phyloP scores from a whole-genome alignment of 441 rosid genomes.

The Erysimum pusillum region DNA sequence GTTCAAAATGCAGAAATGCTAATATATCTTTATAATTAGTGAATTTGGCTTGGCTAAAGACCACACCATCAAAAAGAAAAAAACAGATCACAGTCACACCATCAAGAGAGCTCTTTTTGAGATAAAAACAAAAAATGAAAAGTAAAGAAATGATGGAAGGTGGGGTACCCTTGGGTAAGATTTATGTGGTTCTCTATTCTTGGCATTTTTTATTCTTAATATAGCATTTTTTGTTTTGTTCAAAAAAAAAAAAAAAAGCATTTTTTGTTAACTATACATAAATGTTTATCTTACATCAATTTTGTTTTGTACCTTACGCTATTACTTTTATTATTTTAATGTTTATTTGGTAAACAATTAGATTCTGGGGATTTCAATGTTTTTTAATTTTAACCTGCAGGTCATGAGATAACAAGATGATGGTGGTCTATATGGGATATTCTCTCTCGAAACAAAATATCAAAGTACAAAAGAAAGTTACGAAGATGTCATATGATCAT shows the following conservation, averaged over 20 bases:
- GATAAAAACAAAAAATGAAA: constrained; percentile 19
- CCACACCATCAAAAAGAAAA: background rate
- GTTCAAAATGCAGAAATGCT: constrained; percentile 1
- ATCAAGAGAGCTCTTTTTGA: constrained; percentile 28
- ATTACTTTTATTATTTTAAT: background rate
- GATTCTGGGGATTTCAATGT: background rate
- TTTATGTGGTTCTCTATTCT: constrained; percentile 41
- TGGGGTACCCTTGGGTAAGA: constrained; percentile 26
- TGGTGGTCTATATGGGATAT: background rate
- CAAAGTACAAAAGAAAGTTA: background rate
- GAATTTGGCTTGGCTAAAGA: constrained; percentile 17
- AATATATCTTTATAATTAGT: constrained; percentile 2
- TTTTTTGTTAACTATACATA: background rate
- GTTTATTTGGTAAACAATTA: too few relatives aligned
- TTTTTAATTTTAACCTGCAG: background rate
- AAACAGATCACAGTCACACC: background rate
- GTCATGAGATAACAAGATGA: constrained; percentile 1
- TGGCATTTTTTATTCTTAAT: background rate
- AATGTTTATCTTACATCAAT: background rate
- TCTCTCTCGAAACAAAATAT: background rate
- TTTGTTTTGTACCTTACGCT: constrained; percentile 2
- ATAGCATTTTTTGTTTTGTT: too few relatives aligned
- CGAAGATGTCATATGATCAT: constrained; percentile 9
- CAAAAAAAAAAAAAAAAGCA: too few relatives aligned
- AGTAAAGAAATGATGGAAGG: constrained; percentile 35